Conservation (phyloP, 345 rosid species). For the Streptanthus diversifolius region DNA sequence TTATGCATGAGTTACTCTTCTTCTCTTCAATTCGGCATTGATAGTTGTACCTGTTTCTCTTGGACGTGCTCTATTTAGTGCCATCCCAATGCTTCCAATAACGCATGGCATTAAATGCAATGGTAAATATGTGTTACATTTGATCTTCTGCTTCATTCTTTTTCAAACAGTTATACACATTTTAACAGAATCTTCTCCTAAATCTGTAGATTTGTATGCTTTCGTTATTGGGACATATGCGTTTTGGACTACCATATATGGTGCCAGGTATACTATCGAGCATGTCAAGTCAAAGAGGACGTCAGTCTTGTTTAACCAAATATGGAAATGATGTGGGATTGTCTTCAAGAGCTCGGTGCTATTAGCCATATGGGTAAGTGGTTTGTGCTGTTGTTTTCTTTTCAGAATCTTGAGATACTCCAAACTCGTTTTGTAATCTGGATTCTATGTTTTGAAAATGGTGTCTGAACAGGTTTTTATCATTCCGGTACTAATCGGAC, state of each 20-base stretch:
- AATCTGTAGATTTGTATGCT: conserved; percentile 75
- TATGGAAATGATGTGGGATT: conserved; percentile 88
- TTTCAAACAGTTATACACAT: background rate
- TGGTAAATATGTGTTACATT: conserved; percentile 44
- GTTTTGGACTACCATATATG: conserved; percentile 88
- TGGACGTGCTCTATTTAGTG: conserved; percentile 88
- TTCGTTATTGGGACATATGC: conserved; percentile 90
- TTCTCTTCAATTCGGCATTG: conserved; percentile 85
- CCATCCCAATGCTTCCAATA: conserved; percentile 89
- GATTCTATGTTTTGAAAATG: background rate
- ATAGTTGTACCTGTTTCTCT: conserved; percentile 88
- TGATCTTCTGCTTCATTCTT: background rate
- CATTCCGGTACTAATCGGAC: conserved; percentile 91
- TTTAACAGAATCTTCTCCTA: conserved; percentile 2
- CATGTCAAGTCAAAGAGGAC: conserved; percentile 75
- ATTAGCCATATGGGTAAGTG: conserved; percentile 85
- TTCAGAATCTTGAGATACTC: background rate
- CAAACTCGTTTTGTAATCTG: background rate
- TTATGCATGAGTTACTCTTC: conserved; percentile 95
- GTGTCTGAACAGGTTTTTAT: conserved; percentile 61
- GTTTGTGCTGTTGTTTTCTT: conserved; percentile 1
- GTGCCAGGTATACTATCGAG: conserved; percentile 78
- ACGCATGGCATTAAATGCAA: conserved; percentile 98
- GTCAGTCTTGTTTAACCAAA: conserved; percentile 57
- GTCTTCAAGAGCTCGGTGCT: conserved; percentile 75